Percentiles rank a stretch among this genome's conserved stretches.
These are phyloP conservation scores for Stachybotrys elegans DNA, from an alignment of 2,329 filamentous ascomycete genomes.

Conservation along the genomic window DNA sequence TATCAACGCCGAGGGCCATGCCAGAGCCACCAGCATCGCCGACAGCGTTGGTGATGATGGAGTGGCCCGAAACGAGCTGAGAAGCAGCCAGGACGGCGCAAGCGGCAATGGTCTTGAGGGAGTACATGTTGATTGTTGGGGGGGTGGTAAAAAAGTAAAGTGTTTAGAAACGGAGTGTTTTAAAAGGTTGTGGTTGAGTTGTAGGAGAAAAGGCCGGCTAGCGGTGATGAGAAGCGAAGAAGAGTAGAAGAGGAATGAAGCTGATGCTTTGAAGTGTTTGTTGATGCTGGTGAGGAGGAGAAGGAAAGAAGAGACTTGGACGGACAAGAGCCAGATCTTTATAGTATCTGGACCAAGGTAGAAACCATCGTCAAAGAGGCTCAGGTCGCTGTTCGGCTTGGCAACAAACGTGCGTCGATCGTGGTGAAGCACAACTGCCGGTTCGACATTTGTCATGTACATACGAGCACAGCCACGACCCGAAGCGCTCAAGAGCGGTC, in stretches of 20 bases:
- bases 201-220: background rate
- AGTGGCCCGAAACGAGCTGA: conserved; percentile 55
- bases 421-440: no score
- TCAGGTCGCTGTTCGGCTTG: no score
- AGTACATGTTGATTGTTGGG: conserved; percentile 2
- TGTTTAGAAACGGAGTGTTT: background rate
- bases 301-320: background rate
- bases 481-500: no score
- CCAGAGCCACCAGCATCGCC: conserved; percentile 55
- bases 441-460: no score
- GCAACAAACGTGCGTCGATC: no score
- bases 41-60: conserved; percentile 52
- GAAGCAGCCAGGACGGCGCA: conserved; percentile 11
- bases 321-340: no score
- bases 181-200: background rate
- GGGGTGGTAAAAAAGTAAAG: background rate
- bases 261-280: no score
- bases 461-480: no score
- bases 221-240: background rate
- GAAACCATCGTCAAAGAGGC: no score
- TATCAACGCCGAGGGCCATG: conserved; percentile 45
- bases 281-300: conserved; percentile 1
- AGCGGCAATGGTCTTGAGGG: conserved; percentile 3
- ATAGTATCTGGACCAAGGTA: no score
- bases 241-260: background rate